Evolutionary conservation across 768 basidiomycete species (phyloP).

Genomic region (Serendipita sp.): DNA sequence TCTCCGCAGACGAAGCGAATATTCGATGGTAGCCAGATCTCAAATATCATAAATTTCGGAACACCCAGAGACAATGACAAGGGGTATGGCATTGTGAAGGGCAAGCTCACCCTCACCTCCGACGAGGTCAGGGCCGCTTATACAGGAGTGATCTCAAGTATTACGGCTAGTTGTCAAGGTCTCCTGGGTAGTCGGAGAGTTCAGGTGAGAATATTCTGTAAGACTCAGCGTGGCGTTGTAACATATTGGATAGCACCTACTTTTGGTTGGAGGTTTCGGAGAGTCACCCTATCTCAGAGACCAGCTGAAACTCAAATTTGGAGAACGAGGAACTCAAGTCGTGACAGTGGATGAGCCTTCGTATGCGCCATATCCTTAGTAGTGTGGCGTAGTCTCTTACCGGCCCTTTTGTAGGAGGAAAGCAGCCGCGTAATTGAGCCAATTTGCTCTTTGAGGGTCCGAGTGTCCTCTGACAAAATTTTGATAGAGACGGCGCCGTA

Average conservation of each 20-base stretch:
- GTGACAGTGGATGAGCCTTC: not conserved
- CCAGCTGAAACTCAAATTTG: not conserved
- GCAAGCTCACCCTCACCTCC: not conserved
- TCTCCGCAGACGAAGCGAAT: conserved; percentile 7
- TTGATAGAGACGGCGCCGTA: not conserved
- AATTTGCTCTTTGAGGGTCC: not conserved
- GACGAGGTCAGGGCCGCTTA: not conserved
- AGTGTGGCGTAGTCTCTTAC: too few relatives aligned
- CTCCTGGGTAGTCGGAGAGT: not conserved
- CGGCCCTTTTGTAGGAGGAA: not conserved
- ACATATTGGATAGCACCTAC: not conserved
- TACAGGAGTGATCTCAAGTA: not conserved
- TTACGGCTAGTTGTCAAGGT: not conserved
- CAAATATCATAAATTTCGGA: conserved; percentile 2
- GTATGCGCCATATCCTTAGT: too few relatives aligned
- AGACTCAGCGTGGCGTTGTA: not conserved
- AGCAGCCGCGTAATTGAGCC: not conserved
- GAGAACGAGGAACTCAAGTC: not conserved
- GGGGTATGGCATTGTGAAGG: not conserved
- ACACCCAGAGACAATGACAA: conserved; percentile 4
- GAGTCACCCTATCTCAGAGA: not conserved
- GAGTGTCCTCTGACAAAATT: not conserved
- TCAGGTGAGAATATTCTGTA: not conserved
- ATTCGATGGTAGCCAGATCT: not conserved
- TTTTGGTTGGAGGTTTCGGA: not conserved